These are phyloP conservation scores for Pseudodiploospora longispora DNA, from an alignment of 2,329 filamentous ascomycete species.

Conservation along the genomic window DNA sequence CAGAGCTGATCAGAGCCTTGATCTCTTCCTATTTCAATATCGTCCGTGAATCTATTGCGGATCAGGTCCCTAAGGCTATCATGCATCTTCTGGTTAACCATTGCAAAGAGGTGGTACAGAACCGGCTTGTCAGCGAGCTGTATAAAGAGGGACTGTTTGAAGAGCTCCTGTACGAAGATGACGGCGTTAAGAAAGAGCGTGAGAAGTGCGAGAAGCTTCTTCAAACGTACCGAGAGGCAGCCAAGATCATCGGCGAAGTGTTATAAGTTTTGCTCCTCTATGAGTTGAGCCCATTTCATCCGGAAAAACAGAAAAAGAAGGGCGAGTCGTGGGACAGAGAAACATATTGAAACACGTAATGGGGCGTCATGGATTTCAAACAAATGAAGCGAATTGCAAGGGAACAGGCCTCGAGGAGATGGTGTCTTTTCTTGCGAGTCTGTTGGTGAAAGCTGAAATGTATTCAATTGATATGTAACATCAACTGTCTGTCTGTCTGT, in stretches of 20 bases:
- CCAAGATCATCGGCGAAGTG: constrained; percentile 97
- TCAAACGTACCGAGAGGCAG: constrained; percentile 91
- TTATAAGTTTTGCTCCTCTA: constrained; percentile 42
- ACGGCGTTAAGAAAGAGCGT: constrained; percentile 91
- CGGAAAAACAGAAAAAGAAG: background rate
- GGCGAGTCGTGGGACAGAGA: too few species aligned
- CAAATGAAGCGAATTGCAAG: constrained; percentile 2
- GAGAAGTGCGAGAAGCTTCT: constrained; percentile 98
- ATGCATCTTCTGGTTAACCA: constrained; percentile 99
- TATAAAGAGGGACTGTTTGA: constrained; percentile 89
- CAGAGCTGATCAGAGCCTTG: constrained; percentile 88
- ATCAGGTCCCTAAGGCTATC: constrained; percentile 96
- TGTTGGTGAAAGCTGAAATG: background rate
- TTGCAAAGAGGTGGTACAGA: constrained; percentile 96
- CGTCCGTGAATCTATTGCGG: constrained; percentile 94
- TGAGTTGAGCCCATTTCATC: background rate
- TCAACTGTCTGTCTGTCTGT: constrained; percentile 5
- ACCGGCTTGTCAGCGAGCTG: constrained; percentile 87
- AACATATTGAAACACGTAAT: background rate
- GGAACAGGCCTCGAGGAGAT: background rate
- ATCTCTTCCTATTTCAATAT: constrained; percentile 99
- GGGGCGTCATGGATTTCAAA: constrained; percentile 6
- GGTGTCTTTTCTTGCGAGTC: background rate
- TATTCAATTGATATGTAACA: constrained; percentile 2
- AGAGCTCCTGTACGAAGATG: constrained; percentile 93